phyloP scores from a whole-genome alignment of 768 basidiomycete genomes.

The Boletus reticulatus region DNA sequence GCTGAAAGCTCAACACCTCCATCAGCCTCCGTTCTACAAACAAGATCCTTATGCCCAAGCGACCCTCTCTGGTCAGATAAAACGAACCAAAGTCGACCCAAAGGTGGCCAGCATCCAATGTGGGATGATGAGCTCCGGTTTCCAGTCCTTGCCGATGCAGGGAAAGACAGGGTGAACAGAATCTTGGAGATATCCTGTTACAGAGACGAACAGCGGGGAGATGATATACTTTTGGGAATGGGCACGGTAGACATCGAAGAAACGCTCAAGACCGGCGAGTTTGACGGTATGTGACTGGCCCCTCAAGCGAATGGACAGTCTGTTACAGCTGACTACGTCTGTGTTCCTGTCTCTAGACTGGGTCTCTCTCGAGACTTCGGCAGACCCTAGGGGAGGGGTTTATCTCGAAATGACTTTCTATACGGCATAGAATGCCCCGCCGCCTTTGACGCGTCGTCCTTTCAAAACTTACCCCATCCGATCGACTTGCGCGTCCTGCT shows the following conservation, averaged over 20 bases:
- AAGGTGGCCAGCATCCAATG: conserved; percentile 89
- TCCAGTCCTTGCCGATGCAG: conserved; percentile 59
- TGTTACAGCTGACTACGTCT: conserved; percentile 2
- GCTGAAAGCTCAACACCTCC: conserved; percentile 83
- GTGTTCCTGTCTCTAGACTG: conserved; percentile 50
- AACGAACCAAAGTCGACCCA: conserved; percentile 73
- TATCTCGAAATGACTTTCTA: conserved; percentile 95
- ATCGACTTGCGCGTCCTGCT: conserved; percentile 48
- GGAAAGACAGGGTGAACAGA: conserved; percentile 45
- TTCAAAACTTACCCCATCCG: conserved; percentile 52
- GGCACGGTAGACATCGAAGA: conserved; percentile 73
- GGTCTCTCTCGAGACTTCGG: conserved; percentile 58
- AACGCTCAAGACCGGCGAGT: conserved; percentile 83
- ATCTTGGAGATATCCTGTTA: conserved; percentile 75
- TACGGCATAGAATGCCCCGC: conserved; percentile 63
- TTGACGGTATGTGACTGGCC: conserved; percentile 67
- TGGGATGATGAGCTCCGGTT: conserved; percentile 92
- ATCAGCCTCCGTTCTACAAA: conserved; percentile 85
- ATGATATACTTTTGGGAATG: conserved; percentile 74
- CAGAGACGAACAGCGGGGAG: conserved; percentile 69
- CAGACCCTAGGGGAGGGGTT: conserved; percentile 74
- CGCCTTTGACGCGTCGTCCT: conserved; percentile 49
- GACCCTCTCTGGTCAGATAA: conserved; percentile 54
- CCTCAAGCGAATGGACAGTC: neutral
- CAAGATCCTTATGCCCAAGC: conserved; percentile 84